Evolutionary conservation across 352 stramenopile species (phyloP).

Genomic region (Globisporangium cylindrosporum): DNA sequence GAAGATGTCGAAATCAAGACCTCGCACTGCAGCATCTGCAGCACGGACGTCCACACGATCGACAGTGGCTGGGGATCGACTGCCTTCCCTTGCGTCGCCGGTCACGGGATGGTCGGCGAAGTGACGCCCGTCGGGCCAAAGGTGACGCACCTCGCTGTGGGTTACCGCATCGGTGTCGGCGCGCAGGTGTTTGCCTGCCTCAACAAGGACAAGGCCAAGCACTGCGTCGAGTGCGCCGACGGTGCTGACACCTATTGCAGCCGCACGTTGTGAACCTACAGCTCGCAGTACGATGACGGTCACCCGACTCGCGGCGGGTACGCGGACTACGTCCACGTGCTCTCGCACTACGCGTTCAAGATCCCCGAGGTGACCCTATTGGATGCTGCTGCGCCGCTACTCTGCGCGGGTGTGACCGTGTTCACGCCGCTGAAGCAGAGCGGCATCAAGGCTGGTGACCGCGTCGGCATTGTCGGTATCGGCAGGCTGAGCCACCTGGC

Average conservation of each 20-base stretch:
- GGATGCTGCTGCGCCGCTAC: conserved; percentile 50
- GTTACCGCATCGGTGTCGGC: conserved; percentile 32
- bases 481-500: conserved; percentile 85
- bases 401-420: conserved; percentile 85
- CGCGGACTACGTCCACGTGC: conserved; percentile 58
- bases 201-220: neutral
- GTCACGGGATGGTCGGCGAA: conserved; percentile 54
- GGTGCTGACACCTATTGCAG: conserved; percentile 65
- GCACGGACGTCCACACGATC: conserved; percentile 48
- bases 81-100: conserved; percentile 39
- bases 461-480: conserved; percentile 74
- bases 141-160: conserved; percentile 66
- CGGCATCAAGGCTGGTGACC: conserved; percentile 37
- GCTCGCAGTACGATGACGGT: conserved; percentile 26
- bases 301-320: conserved; percentile 57
- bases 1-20: conserved; percentile 61
- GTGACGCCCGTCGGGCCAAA: conserved; percentile 33
- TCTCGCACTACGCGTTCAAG: conserved; percentile 58
- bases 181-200: neutral
- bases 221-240: conserved; percentile 57
- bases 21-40: conserved; percentile 56
- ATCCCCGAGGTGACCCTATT: conserved; percentile 72
- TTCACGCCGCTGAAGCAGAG: conserved; percentile 69
- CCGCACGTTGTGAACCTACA: conserved; percentile 48
- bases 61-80: conserved; percentile 42